Percentiles rank a stretch among this genome's conserved stretches.
Evolutionary conservation across 306 rosid species (phyloP).

Genomic region (Mimosa pudica): DNA sequence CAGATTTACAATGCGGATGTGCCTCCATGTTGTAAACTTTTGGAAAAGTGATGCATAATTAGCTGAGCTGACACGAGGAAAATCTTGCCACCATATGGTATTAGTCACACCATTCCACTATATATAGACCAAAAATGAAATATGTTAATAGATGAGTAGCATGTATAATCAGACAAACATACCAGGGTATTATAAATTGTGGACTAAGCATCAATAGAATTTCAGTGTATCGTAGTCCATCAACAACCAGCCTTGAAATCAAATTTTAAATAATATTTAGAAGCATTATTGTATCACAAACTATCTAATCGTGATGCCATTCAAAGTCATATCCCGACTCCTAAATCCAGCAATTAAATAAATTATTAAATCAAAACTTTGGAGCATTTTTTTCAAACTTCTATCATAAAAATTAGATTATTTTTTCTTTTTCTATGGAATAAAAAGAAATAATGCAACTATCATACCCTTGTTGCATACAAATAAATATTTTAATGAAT

Average conservation of each 20-base stretch:
- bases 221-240: background rate
- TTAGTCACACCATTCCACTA: slow-evolving; percentile 82
- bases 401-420: background rate
- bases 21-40: slow-evolving; percentile 34
- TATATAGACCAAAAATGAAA: slow-evolving; percentile 34
- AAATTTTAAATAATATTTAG: background rate
- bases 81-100: slow-evolving; percentile 95
- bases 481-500: background rate
- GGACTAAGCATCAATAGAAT: background rate
- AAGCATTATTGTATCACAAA: background rate
- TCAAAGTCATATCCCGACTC: background rate
- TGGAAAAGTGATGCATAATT: slow-evolving; percentile 66
- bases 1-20: slow-evolving; percentile 49
- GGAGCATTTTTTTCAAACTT: background rate
- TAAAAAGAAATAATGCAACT: background rate
- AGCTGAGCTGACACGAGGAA: slow-evolving; percentile 49
- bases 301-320: background rate
- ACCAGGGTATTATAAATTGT: background rate
- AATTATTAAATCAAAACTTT: background rate
- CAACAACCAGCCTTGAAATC: background rate
- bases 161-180: background rate
- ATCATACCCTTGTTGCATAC: background rate
- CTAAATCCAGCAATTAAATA: background rate
- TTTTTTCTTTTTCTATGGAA: background rate
- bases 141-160: background rate